Evolutionary conservation across 352 stramenopile genomes (phyloP).

Genomic region (Phytopythium oedochilum): DNA sequence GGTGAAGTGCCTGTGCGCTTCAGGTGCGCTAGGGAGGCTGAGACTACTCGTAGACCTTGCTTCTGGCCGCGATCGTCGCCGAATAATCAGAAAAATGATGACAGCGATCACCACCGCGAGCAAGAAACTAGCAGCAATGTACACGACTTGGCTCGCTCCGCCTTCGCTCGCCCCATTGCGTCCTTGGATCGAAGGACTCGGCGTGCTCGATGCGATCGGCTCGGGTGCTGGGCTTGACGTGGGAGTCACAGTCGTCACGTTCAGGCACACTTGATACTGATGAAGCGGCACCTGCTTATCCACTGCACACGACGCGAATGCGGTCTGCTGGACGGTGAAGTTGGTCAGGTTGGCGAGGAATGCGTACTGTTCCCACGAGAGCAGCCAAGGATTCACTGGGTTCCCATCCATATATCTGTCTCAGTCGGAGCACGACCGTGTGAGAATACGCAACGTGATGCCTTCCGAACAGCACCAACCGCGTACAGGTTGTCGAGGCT

Average conservation of each 20-base stretch:
- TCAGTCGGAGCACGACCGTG: not conserved
- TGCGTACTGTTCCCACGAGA: slow-evolving; percentile 14
- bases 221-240: not conserved
- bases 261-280: slow-evolving; percentile 24
- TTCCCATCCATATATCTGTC: slow-evolving; percentile 29
- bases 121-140: slow-evolving; percentile 31
- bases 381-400: slow-evolving; percentile 22
- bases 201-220: not conserved
- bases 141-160: slow-evolving; percentile 20
- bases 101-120: slow-evolving; percentile 24
- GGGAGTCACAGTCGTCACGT: not conserved
- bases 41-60: not conserved
- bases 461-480: too few relatives aligned
- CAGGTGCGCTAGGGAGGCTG: too few relatives aligned
- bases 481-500: slow-evolving; percentile 18
- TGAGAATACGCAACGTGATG: too few relatives aligned
- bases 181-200: not conserved
- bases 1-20: not conserved
- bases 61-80: not conserved
- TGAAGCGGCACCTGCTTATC: slow-evolving; percentile 21
- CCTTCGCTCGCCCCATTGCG: not conserved
- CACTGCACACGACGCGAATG: slow-evolving; percentile 31
- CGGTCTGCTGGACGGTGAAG: slow-evolving; percentile 32
- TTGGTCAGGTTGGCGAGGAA: slow-evolving; percentile 25
- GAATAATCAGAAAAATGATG: slow-evolving; percentile 9